Evolutionary conservation across 345 rosid species (phyloP).

Genomic region (Dimocarpus longan): DNA sequence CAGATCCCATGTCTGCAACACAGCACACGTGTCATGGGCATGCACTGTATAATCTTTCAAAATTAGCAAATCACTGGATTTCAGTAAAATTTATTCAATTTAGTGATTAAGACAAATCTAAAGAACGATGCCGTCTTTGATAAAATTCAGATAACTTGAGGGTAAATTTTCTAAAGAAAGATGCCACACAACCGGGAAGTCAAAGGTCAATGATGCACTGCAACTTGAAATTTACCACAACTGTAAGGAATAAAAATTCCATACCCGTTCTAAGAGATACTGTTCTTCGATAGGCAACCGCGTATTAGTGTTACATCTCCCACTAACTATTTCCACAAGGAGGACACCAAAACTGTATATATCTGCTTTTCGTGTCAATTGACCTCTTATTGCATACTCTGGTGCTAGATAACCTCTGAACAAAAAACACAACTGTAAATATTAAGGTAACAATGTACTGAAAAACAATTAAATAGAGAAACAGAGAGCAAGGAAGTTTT

Average conservation of each 20-base stretch:
- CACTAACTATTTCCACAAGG: constrained; percentile 82
- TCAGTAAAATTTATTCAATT: not conserved
- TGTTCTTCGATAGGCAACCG: constrained; percentile 73
- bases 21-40: constrained; percentile 1
- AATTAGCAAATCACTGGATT: not conserved
- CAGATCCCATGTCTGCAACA: constrained; percentile 81
- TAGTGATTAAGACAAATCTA: not conserved
- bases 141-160: not conserved
- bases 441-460: not conserved
- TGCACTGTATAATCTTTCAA: not conserved
- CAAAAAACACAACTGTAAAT: constrained; percentile 21
- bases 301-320: constrained; percentile 83
- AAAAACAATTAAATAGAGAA: not conserved
- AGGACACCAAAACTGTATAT: constrained; percentile 92
- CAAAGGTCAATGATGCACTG: not conserved
- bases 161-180: not conserved
- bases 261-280: constrained; percentile 84
- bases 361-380: constrained; percentile 89
- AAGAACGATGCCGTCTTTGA: not conserved
- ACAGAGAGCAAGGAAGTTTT: not conserved
- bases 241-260: constrained; percentile 23
- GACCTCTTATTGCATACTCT: constrained; percentile 95
- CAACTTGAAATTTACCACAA: not conserved
- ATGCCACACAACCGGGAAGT: not conserved
- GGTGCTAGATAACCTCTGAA: constrained; percentile 96